A percentile compares a stretch with the other conserved stretches of the same genome.
These are phyloP conservation scores for Discostella stelligeroides DNA, from an alignment of 108 stramenopile genomes.

Conservation along the genomic window DNA sequence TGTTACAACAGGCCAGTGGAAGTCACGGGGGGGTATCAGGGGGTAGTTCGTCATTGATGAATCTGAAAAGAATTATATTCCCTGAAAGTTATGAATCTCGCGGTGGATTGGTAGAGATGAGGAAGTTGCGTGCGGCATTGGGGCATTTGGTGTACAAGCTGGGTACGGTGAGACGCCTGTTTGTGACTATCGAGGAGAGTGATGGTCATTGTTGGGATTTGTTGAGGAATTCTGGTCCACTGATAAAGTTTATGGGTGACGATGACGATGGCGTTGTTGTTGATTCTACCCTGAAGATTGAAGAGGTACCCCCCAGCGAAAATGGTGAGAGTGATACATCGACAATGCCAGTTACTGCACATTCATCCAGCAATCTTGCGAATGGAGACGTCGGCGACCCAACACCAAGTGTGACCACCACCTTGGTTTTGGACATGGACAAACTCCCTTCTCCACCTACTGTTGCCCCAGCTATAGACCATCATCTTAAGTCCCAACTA, in stretches of 20 bases:
- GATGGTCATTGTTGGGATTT: constrained; percentile 49
- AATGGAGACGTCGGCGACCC: not conserved
- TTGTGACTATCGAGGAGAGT: constrained; percentile 50
- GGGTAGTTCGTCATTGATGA: constrained; percentile 50
- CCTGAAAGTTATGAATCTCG: constrained; percentile 45
- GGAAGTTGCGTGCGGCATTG: constrained; percentile 64
- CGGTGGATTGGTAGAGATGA: constrained; percentile 70
- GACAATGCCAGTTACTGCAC: constrained; percentile 6
- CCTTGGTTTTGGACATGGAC: not conserved
- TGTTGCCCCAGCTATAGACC: constrained; percentile 18
- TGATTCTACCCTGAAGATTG: not conserved
- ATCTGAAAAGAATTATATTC: constrained; percentile 56
- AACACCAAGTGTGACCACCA: not conserved
- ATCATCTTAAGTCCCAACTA: constrained; percentile 20
- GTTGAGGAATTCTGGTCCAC: constrained; percentile 27
- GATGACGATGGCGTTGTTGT: not conserved
- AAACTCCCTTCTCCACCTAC: not conserved
- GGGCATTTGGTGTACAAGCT: constrained; percentile 73
- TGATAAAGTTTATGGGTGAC: constrained; percentile 35
- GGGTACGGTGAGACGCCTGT: constrained; percentile 53
- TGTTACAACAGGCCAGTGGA: constrained; percentile 52
- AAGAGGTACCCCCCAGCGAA: not conserved
- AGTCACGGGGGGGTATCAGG: not conserved
- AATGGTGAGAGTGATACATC: constrained; percentile 13
- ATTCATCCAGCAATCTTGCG: constrained; percentile 3